These are phyloP conservation scores for Russula sp. DNA, from an alignment of 768 basidiomycete genomes.

Conservation along the genomic window DNA sequence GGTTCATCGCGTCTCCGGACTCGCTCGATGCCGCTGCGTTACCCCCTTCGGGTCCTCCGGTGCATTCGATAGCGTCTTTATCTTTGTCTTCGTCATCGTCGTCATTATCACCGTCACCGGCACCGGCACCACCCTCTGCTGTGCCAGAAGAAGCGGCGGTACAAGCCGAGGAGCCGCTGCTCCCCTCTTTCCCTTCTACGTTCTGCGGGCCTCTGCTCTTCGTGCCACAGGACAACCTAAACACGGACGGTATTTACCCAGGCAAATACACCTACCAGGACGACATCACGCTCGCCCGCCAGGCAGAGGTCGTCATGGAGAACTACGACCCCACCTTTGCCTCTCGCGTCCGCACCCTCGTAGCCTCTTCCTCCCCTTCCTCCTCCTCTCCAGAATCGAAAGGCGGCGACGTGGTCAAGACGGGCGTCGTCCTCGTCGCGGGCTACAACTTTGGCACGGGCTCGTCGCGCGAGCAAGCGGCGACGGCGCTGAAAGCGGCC, in stretches of 20 bases:
- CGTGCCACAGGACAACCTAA: slow-evolving; percentile 92
- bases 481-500: slow-evolving; percentile 91
- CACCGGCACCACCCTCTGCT: slow-evolving; percentile 12
- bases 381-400: slow-evolving; percentile 5
- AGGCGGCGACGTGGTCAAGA: slow-evolving; percentile 26
- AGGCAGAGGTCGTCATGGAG: slow-evolving; percentile 98
- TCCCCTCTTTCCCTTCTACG: slow-evolving; percentile 72
- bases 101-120: slow-evolving; percentile 19
- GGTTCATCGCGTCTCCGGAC: slow-evolving; percentile 81
- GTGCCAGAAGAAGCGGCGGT: too few species aligned
- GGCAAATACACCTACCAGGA: slow-evolving; percentile 99
- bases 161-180: slow-evolving; percentile 48
- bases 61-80: slow-evolving; percentile 55
- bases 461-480: slow-evolving; percentile 96
- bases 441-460: slow-evolving; percentile 99
- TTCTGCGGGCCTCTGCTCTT: slow-evolving; percentile 89
- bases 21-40: slow-evolving; percentile 47
- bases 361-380: slow-evolving; percentile 15
- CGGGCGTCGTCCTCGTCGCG: slow-evolving; percentile 75
- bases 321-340: slow-evolving; percentile 95
- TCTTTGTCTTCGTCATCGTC: slow-evolving; percentile 23
- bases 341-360: slow-evolving; percentile 48
- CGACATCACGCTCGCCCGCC: slow-evolving; percentile 90
- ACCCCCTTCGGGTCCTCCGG: slow-evolving; percentile 46
- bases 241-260: slow-evolving; percentile 97